Percentiles rank a stretch among this genome's conserved stretches.
Conservation (phyloP, 305 asterid genomes). For the Ajuga reptans region DNA sequence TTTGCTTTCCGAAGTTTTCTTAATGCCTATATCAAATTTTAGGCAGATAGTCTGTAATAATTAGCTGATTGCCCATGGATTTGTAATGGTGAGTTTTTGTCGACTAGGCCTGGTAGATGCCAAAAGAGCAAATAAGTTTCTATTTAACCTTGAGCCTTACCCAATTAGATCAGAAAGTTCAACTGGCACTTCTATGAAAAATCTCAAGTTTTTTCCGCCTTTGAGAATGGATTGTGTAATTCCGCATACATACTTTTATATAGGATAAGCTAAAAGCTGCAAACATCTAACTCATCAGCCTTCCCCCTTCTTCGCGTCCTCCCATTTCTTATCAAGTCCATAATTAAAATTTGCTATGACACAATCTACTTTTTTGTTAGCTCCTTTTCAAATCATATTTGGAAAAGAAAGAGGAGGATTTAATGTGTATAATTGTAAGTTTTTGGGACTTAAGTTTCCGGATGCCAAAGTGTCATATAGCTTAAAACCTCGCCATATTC, state of each 20-base stretch:
- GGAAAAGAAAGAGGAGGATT: not conserved
- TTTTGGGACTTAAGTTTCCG: not conserved
- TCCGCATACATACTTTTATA: not conserved
- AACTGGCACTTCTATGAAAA: not conserved
- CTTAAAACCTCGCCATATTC: not conserved
- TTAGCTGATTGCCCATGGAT: constrained; percentile 3
- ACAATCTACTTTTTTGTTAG: not conserved
- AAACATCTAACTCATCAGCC: not conserved
- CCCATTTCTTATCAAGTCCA: not conserved
- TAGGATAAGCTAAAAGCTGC: constrained; percentile 2
- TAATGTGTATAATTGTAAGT: not conserved
- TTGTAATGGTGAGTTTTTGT: not conserved
- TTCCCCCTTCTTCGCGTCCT: not conserved
- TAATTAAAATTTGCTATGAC: not conserved
- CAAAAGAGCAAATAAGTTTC: not conserved
- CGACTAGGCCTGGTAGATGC: not conserved
- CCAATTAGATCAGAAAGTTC: not conserved
- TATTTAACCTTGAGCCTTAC: not conserved
- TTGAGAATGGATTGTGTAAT: not conserved
- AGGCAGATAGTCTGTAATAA: not conserved
- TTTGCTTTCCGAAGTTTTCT: constrained; percentile 18
- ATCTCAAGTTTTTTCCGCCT: not conserved
- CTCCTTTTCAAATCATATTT: not conserved
- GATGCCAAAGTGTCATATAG: not conserved
- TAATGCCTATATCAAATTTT: constrained; percentile 8